A percentile compares a stretch with the other conserved stretches of the same genome.
Conservation (phyloP, 2,329 filamentous ascomycete genomes). For the Cladophialophora bantiana region DNA sequence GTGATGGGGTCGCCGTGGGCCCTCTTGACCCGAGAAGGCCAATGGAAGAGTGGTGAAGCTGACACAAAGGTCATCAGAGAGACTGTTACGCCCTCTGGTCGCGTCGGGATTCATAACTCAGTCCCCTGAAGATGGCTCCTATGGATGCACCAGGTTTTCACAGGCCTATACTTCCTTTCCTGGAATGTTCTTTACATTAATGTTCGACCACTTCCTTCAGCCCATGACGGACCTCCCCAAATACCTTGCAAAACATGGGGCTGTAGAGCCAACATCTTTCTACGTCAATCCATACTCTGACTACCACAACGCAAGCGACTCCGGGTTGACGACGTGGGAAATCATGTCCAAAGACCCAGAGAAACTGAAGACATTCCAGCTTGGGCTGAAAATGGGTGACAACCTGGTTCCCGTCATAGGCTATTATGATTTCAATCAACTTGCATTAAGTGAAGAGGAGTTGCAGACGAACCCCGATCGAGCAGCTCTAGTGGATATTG, state of each 20-base stretch:
- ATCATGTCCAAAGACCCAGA: slow-evolving; percentile 40
- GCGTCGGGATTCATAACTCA: slow-evolving; percentile 27
- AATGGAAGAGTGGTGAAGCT: neutral
- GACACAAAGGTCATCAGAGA: slow-evolving; percentile 13
- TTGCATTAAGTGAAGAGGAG: slow-evolving; percentile 19
- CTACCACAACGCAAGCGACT: slow-evolving; percentile 24
- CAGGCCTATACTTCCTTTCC: slow-evolving; percentile 29
- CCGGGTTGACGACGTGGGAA: slow-evolving; percentile 39
- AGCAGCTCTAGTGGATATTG: slow-evolving; percentile 33
- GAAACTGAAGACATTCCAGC: slow-evolving; percentile 42
- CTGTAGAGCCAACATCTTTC: slow-evolving; percentile 26
- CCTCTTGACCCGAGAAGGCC: neutral
- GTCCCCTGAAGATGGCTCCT: slow-evolving; percentile 18
- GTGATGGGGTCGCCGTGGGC: neutral
- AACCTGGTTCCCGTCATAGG: slow-evolving; percentile 25
- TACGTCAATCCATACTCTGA: slow-evolving; percentile 22
- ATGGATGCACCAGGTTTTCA: slow-evolving; percentile 28
- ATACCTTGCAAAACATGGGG: slow-evolving; percentile 26
- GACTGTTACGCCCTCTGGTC: slow-evolving; percentile 31
- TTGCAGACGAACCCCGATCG: slow-evolving; percentile 19
- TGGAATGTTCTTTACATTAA: slow-evolving; percentile 30
- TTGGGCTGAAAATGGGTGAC: slow-evolving; percentile 35
- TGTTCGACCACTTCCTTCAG: slow-evolving; percentile 31
- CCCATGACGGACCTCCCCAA: slow-evolving; percentile 26
- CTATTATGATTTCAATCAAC: slow-evolving; percentile 30